A percentile compares a stretch with the other conserved stretches of the same genome.
These are phyloP conservation scores for Pseudogymnoascus sp. DNA, from an alignment of 2,329 filamentous ascomycete genomes.

Conservation along the genomic window DNA sequence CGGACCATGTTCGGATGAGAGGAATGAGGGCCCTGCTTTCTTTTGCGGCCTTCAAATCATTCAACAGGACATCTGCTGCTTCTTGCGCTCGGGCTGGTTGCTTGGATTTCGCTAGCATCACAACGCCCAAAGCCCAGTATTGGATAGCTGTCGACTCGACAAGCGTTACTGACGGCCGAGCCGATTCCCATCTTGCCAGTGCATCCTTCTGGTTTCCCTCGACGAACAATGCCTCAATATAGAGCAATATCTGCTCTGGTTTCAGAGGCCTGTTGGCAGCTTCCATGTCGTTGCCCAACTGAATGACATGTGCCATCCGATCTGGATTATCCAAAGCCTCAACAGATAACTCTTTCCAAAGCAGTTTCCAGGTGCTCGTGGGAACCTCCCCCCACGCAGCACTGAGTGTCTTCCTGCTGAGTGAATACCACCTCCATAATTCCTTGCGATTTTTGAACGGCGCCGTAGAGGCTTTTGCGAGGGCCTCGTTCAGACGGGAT, in stretches of 20 bases:
- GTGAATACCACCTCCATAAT: conserved; percentile 42
- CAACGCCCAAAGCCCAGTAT: conserved; percentile 58
- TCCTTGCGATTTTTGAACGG: conserved; percentile 21
- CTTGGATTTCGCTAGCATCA: conserved; percentile 51
- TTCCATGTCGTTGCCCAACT: conserved; percentile 58
- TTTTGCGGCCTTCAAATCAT: conserved; percentile 32
- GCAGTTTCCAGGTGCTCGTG: conserved; percentile 48
- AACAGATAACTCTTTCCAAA: conserved; percentile 56
- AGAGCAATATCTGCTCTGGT: conserved; percentile 52
- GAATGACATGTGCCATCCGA: conserved; percentile 52
- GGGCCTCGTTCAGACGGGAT: conserved; percentile 9
- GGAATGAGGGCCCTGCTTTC: conserved; percentile 54
- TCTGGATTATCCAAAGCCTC: conserved; percentile 42
- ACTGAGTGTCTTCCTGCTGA: conserved; percentile 38
- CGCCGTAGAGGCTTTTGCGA: background rate
- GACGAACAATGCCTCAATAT: conserved; percentile 60
- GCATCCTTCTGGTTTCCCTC: conserved; percentile 43
- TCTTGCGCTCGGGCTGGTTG: conserved; percentile 51
- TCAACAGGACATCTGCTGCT: conserved; percentile 46
- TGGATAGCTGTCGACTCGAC: conserved; percentile 30
- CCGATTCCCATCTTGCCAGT: conserved; percentile 27
- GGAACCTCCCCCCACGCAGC: conserved; percentile 49
- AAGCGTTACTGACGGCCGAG: conserved; percentile 31
- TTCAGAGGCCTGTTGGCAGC: conserved; percentile 47
- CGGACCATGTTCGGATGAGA: conserved; percentile 55